A percentile compares a stretch with the other conserved stretches of the same genome.
These are phyloP conservation scores for Tripterygium wilfordii DNA, from an alignment of 177 flowering plant genomes.

Conservation along the genomic window DNA sequence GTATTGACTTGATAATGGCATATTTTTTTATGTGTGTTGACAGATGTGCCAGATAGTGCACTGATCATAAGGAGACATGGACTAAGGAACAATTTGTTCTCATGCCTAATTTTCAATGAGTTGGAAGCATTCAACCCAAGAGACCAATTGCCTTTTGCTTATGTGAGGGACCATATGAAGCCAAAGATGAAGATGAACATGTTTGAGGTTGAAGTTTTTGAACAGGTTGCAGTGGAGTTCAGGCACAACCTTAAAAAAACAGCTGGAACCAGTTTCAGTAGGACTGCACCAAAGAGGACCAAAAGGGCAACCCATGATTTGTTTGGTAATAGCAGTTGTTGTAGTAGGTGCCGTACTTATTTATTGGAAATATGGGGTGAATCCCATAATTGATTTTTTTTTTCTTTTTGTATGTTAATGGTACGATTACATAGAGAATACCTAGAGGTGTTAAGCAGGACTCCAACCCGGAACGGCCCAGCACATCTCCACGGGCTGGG, in stretches of 20 bases:
- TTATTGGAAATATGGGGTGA: conserved; percentile 77
- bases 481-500: too few species aligned
- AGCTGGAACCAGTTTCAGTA: conserved; percentile 9
- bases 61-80: conserved; percentile 79
- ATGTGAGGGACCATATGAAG: conserved; percentile 69
- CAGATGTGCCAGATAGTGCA: conserved; percentile 97
- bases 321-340: conserved; percentile 27
- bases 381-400: too few species aligned
- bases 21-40: conserved; percentile 2
- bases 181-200: conserved; percentile 71
- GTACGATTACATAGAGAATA: neutral
- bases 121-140: conserved; percentile 88
- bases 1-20: too few species aligned
- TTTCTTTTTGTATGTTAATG: neutral
- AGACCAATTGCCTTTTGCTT: conserved; percentile 89
- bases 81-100: conserved; percentile 53
- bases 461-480: too few species aligned
- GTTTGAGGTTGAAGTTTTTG: conserved; percentile 87
- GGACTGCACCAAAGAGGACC: conserved; percentile 24
- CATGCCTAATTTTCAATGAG: conserved; percentile 88
- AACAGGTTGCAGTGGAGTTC: conserved; percentile 69
- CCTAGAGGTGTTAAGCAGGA: too few species aligned
- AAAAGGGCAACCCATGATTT: conserved; percentile 29
- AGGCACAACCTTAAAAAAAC: conserved; percentile 63
- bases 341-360: conserved; percentile 44